Percentiles rank a stretch among this genome's conserved stretches.
phyloP scores from a whole-genome alignment of 345 rosid species.

The Populus davidiana region DNA sequence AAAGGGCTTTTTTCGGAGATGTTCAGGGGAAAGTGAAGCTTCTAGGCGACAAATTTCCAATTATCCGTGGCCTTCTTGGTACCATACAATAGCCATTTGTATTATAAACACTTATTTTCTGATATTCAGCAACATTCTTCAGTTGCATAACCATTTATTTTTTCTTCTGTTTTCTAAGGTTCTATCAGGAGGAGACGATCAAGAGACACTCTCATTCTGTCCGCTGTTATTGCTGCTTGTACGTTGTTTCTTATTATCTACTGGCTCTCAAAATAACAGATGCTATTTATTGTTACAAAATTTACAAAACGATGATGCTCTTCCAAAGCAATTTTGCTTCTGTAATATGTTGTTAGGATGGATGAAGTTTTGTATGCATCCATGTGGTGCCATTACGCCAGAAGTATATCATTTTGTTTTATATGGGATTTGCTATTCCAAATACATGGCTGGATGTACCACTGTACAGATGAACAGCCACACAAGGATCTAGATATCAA shows the following conservation, averaged over 20 bases:
- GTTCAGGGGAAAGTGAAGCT: constrained; percentile 91
- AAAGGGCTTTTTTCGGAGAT: constrained; percentile 81
- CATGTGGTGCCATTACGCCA: constrained; percentile 14
- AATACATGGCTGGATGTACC: background rate
- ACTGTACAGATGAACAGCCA: background rate
- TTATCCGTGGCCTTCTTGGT: constrained; percentile 87
- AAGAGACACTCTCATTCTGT: constrained; percentile 83
- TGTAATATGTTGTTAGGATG: constrained; percentile 37
- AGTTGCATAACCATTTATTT: constrained; percentile 7
- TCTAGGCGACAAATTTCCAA: constrained; percentile 83
- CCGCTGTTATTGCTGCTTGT: constrained; percentile 91
- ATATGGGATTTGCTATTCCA: background rate
- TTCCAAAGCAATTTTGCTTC: constrained; percentile 32
- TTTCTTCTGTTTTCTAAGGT: constrained; percentile 42
- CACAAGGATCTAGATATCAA: background rate
- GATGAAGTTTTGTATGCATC: constrained; percentile 13
- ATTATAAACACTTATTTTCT: background rate
- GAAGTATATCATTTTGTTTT: constrained; percentile 6
- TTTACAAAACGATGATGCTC: constrained; percentile 16
- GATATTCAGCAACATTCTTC: background rate
- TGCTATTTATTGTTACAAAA: constrained; percentile 1
- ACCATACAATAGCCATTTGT: constrained; percentile 16
- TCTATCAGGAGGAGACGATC: constrained; percentile 78
- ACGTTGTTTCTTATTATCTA: constrained; percentile 85
- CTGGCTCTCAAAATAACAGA: constrained; percentile 78